A percentile compares a stretch with the other conserved stretches of the same genome.
Conservation (phyloP, 352 stramenopile species). For the Phytopythium delawarense region DNA sequence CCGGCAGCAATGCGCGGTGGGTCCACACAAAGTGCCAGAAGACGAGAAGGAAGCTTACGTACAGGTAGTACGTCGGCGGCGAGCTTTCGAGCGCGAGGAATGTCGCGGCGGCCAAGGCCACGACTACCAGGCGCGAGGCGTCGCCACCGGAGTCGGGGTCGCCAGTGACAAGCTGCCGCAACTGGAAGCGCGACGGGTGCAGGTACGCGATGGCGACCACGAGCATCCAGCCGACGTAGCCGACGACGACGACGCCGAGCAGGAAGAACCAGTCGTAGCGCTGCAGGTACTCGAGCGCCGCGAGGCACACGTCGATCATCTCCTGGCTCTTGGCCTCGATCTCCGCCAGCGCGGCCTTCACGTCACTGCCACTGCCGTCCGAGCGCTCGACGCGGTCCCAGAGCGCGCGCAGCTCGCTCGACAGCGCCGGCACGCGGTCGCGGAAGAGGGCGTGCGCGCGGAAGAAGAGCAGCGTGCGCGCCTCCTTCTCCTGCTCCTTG, state of each 20-base stretch:
- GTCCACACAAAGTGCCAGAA: constrained; percentile 62
- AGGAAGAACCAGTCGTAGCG: constrained; percentile 85
- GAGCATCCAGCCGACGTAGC: constrained; percentile 77
- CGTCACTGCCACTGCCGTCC: constrained; percentile 4
- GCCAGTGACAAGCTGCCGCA: constrained; percentile 16
- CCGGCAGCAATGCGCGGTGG: constrained; percentile 28
- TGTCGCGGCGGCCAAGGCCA: constrained; percentile 21
- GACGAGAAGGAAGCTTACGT: constrained; percentile 60
- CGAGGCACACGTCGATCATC: constrained; percentile 73
- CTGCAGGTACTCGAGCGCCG: constrained; percentile 74
- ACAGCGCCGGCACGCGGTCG: constrained; percentile 25
- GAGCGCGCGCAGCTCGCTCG: constrained; percentile 18
- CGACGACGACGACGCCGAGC: constrained; percentile 62
- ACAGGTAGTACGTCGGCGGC: constrained; percentile 75
- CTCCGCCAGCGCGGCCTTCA: constrained; percentile 12
- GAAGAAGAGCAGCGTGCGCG: constrained; percentile 62
- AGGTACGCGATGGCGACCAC: constrained; percentile 55
- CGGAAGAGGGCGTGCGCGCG: constrained; percentile 46
- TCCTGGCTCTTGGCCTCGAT: constrained; percentile 56
- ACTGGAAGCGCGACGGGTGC: constrained; percentile 28
- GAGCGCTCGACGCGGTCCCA: constrained; percentile 7
- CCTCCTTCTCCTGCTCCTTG: constrained; percentile 64
- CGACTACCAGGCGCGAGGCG: constrained; percentile 11
- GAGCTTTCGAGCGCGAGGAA: constrained; percentile 63
- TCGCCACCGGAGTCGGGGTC: background rate